phyloP scores from a whole-genome alignment of 768 basidiomycete genomes.

The Crepidotus variabilis region DNA sequence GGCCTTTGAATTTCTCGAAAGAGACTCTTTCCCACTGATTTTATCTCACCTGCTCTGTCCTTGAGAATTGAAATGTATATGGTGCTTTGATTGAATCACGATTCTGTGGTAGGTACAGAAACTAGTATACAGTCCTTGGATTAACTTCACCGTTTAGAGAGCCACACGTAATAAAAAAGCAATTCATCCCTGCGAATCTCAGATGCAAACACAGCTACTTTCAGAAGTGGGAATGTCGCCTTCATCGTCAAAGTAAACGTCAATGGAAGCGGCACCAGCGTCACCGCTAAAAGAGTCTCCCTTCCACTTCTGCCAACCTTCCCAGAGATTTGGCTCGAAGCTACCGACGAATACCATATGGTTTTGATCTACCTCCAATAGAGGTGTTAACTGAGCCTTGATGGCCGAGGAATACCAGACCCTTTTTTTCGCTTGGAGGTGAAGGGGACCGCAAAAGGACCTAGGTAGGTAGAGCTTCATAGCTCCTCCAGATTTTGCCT shows the following conservation, averaged over 20 bases:
- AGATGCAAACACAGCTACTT: neutral
- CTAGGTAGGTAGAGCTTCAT: neutral
- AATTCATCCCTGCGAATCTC: no score
- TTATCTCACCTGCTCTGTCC: no score
- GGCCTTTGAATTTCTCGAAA: no score
- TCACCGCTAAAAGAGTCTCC: slow-evolving; percentile 28
- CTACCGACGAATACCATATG: neutral
- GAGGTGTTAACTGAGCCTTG: neutral
- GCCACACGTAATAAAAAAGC: no score
- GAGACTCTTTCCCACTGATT: no score
- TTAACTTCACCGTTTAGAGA: no score
- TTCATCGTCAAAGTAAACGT: slow-evolving; percentile 29
- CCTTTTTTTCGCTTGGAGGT: neutral
- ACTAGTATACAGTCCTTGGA: no score
- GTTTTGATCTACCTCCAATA: neutral
- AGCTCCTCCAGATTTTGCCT: neutral
- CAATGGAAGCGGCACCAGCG: slow-evolving; percentile 25
- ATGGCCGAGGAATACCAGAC: neutral
- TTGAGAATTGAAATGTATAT: no score
- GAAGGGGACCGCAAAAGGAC: neutral
- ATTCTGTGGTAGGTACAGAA: no score
- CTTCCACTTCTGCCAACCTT: slow-evolving; percentile 16
- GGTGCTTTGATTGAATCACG: no score
- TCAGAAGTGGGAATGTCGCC: neutral
- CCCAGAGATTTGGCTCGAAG: neutral